Base-by-base conservation (phyloP, 2,329 filamentous ascomycete genomes). In the Seiridium cupressi region DNA sequence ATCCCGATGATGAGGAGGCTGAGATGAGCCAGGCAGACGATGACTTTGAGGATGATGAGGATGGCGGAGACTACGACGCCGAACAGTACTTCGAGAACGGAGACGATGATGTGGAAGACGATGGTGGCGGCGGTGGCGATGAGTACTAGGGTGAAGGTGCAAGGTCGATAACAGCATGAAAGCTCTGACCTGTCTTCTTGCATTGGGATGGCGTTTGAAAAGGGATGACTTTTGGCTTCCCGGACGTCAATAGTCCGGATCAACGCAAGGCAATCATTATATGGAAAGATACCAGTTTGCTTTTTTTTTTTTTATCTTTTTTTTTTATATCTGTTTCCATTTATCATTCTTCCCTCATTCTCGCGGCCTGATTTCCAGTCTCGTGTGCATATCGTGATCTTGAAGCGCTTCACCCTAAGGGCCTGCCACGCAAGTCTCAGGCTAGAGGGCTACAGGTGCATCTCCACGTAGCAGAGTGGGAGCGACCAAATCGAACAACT, bases 81-180 rank as follows among this genome's bases (percentile, higher is more conserved):
- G 84, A 87, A 66, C 78, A 78, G 8, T 86, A 86, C 73, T 87
- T 87, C 68, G 84, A 86, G 61, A 82, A 79, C 32, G 83, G 82
- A 10, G 82, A 84, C 62, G 74, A 76, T n/a, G 82, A 85, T 32
- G 81, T 77, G 3, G 80, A 80, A 8, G 80, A 79, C 6, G 83
- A 83, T 32, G 84, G 83, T 40, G 82, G 72, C 34, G 76, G 71
- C 5, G 74, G 73, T 5, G 72, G 62, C n/a, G 65, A 65, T 8
- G 65, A 68, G 64, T 65, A 67, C 48, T 67, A 47, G 44, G 38
- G 13, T 18, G 18, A 44, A 18, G 51, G 31, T 3, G 11, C 40
- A 47, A 6, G 13, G 18, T 44, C 8, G 53, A 10, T 40, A 62
- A 48, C 32, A 18, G n/a, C 51, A 40, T 26, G 31, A 51, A 55